phyloP scores from a whole-genome alignment of 805 yeast species.

The Hemisphaericaspora nanyangensis region DNA sequence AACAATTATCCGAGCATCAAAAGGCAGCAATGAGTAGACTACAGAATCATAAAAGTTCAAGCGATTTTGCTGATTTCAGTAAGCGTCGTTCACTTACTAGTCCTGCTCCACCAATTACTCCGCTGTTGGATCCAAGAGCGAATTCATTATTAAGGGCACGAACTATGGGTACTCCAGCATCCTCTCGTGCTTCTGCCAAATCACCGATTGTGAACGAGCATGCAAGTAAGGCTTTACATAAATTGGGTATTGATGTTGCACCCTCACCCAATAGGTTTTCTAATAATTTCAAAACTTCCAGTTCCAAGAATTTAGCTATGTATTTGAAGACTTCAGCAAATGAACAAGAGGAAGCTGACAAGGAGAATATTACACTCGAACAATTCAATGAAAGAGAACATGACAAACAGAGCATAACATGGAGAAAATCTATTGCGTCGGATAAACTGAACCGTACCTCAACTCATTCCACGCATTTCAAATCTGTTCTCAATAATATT shows the following conservation, averaged over 20 bases:
- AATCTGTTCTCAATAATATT: slow-evolving; percentile 20
- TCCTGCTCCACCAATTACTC: slow-evolving; percentile 15
- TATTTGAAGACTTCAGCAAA: slow-evolving; percentile 11
- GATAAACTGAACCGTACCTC: slow-evolving; percentile 4
- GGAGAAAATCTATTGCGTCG: slow-evolving; percentile 1
- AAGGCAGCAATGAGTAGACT: slow-evolving; percentile 25
- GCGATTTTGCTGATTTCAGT: slow-evolving; percentile 13
- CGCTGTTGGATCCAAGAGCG: slow-evolving; percentile 35
- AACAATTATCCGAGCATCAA: slow-evolving; percentile 23
- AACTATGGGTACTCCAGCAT: slow-evolving; percentile 24
- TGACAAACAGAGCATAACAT: slow-evolving; percentile 1
- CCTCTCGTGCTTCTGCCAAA: neutral
- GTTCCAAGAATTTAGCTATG: slow-evolving; percentile 28
- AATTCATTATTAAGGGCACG: slow-evolving; percentile 34
- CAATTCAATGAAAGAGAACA: slow-evolving; percentile 14
- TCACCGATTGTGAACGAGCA: slow-evolving; percentile 15
- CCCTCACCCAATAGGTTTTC: slow-evolving; percentile 15
- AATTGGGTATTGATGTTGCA: slow-evolving; percentile 32
- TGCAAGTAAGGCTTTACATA: slow-evolving; percentile 31
- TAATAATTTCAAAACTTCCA: slow-evolving; percentile 34
- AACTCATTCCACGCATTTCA: slow-evolving; percentile 11
- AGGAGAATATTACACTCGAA: slow-evolving; percentile 14
- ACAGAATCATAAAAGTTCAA: slow-evolving; percentile 13
- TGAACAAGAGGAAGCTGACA: slow-evolving; percentile 3
- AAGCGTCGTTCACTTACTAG: slow-evolving; percentile 23